Percentiles rank a stretch among this genome's conserved stretches.
Evolutionary conservation across 2,329 filamentous ascomycete genomes (phyloP).

Genomic region (Cercospora zeae-maydis): DNA sequence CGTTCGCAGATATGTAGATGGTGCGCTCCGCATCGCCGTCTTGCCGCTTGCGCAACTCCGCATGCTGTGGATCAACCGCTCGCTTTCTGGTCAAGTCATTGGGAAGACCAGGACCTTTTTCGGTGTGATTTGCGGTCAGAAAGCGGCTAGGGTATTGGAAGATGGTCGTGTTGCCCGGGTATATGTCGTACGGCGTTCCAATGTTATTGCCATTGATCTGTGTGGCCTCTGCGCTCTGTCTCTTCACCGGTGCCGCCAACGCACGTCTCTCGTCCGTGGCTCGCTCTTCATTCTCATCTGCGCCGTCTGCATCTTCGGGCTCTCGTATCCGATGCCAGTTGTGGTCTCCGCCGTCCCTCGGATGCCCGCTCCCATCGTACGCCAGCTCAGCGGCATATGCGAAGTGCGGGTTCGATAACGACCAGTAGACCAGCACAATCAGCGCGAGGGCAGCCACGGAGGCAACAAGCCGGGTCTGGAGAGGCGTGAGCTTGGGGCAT

Average conservation of each 20-base stretch:
- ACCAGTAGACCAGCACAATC: constrained; percentile 58
- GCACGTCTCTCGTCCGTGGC: constrained; percentile 29
- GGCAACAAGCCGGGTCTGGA: constrained; percentile 69
- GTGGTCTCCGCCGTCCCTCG: constrained; percentile 45
- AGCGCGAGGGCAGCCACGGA: constrained; percentile 61
- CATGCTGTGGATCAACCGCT: constrained; percentile 17
- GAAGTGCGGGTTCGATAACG: constrained; percentile 57
- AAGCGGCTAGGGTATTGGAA: constrained; percentile 62
- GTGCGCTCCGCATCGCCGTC: constrained; percentile 38
- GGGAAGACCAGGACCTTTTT: constrained; percentile 31
- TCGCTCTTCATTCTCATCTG: constrained; percentile 33
- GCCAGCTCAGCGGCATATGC: constrained; percentile 60
- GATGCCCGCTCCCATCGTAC: constrained; percentile 27
- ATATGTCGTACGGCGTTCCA: constrained; percentile 51
- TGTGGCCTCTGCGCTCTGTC: constrained; percentile 16
- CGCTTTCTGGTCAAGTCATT: constrained; percentile 21
- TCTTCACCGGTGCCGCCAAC: constrained; percentile 36
- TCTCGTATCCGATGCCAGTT: constrained; percentile 47
- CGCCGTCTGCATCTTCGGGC: constrained; percentile 25
- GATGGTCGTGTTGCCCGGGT: constrained; percentile 58
- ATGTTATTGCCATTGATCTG: constrained; percentile 57
- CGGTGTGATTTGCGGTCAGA: constrained; percentile 46
- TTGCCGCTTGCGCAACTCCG: constrained; percentile 29
- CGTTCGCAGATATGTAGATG: constrained; percentile 81
- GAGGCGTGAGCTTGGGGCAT: constrained; percentile 57